Evolutionary conservation across 805 yeast genomes (phyloP).

Genomic region (Ogataea saltuana): DNA sequence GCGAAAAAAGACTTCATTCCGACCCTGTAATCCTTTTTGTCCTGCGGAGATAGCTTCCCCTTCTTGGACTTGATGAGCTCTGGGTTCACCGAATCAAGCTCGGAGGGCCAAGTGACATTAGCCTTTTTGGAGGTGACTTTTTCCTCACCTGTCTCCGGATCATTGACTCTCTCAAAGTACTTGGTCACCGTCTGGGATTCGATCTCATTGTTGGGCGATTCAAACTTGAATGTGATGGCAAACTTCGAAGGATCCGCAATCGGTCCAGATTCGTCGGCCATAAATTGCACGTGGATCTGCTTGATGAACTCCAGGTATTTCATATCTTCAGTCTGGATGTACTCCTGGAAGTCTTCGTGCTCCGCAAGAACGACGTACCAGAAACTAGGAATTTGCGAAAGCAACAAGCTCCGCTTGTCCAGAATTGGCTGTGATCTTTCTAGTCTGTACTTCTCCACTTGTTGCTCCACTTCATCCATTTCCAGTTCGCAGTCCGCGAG

Average conservation of each 20-base stretch:
- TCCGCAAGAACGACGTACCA: conserved; percentile 88
- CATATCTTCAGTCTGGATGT: conserved; percentile 72
- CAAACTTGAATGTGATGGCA: conserved; percentile 59
- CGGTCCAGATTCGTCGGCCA: conserved; percentile 31
- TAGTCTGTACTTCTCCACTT: conserved; percentile 56
- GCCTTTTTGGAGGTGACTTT: conserved; percentile 54
- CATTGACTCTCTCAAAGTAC: conserved; percentile 48
- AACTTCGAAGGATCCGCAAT: conserved; percentile 48
- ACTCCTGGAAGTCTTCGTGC: conserved; percentile 83
- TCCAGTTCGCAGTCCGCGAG: conserved; percentile 60
- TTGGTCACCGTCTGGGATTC: conserved; percentile 63
- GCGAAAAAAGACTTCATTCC: conserved; percentile 87
- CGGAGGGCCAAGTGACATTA: conserved; percentile 68
- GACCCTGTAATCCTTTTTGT: conserved; percentile 59
- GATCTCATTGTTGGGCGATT: conserved; percentile 46
- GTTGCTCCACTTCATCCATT: conserved; percentile 59
- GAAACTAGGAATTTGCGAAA: conserved; percentile 63
- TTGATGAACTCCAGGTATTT: conserved; percentile 67
- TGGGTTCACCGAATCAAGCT: conserved; percentile 59
- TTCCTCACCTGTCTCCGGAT: conserved; percentile 54
- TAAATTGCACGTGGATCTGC: conserved; percentile 62
- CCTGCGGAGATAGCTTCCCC: conserved; percentile 44
- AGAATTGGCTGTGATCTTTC: conserved; percentile 58
- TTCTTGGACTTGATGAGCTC: conserved; percentile 42
- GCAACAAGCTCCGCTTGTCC: conserved; percentile 52